Evolutionary conservation across 768 basidiomycete species (phyloP).

Genomic region (Mrakia gelida): DNA sequence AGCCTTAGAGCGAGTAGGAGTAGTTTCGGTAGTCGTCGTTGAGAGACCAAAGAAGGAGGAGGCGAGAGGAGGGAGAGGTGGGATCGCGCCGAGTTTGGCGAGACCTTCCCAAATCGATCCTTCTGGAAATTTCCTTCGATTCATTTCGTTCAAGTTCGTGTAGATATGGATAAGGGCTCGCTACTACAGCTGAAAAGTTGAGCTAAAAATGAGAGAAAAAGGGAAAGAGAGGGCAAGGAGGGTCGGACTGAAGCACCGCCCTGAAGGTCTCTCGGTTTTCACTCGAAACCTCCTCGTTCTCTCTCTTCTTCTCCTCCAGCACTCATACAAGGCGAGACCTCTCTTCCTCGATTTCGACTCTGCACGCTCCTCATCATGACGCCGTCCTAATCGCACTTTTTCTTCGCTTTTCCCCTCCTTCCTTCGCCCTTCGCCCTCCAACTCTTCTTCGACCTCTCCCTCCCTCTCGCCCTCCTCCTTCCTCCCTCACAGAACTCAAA

Average conservation of each 20-base stretch:
- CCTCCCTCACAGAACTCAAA: conserved; percentile 5
- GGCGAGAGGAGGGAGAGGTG: background rate
- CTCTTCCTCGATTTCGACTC: background rate
- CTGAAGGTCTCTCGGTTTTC: too few relatives aligned
- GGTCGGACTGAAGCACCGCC: too few relatives aligned
- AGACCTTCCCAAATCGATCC: too few relatives aligned
- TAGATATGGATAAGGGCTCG: too few relatives aligned
- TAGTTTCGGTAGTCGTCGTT: background rate
- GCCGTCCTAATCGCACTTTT: background rate
- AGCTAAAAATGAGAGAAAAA: too few relatives aligned
- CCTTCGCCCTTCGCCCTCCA: background rate
- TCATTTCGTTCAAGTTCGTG: background rate
- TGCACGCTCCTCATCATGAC: background rate
- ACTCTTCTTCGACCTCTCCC: background rate
- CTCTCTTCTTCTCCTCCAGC: conserved; percentile 7
- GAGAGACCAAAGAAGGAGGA: background rate
- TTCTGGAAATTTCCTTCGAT: too few relatives aligned
- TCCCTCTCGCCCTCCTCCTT: background rate
- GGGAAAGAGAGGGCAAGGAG: too few relatives aligned
- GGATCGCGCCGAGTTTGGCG: too few relatives aligned
- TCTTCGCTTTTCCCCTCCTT: background rate
- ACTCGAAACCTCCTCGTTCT: background rate
- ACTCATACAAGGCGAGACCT: background rate
- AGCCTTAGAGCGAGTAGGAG: background rate
- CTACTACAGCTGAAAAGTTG: background rate